Percentiles rank a stretch among this genome's conserved stretches.
These are phyloP conservation scores for Coemansia erecta DNA, from an alignment of 192 early-diverging fungal genomes.

Conservation along the genomic window DNA sequence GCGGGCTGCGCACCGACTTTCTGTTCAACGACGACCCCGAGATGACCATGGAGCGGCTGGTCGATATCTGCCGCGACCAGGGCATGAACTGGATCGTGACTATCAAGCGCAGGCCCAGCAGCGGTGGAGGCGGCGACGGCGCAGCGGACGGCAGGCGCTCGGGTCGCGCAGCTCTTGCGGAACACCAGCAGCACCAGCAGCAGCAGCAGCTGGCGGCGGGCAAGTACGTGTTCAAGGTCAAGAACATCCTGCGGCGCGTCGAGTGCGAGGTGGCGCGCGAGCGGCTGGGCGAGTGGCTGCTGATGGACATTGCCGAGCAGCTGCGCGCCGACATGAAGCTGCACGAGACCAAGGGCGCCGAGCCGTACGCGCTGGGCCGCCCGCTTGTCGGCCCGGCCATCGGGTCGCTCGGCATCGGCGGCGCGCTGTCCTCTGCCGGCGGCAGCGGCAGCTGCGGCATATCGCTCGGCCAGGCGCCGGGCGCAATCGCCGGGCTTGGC, in stretches of 20 bases:
- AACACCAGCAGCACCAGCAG: background rate
- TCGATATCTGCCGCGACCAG: conserved; percentile 59
- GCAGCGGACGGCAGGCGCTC: background rate
- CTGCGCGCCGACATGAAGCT: conserved; percentile 56
- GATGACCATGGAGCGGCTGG: conserved; percentile 64
- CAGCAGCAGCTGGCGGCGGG: background rate
- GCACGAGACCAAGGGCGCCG: conserved; percentile 31
- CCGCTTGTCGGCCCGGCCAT: background rate
- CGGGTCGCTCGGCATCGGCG: conserved; percentile 22
- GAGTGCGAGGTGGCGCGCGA: conserved; percentile 67
- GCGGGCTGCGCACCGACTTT: conserved; percentile 77
- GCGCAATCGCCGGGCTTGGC: conserved; percentile 2
- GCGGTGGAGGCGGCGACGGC: background rate
- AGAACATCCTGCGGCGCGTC: conserved; percentile 67
- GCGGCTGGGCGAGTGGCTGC: conserved; percentile 58
- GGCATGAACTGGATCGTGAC: conserved; percentile 82
- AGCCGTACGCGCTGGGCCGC: background rate
- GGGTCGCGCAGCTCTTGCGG: background rate
- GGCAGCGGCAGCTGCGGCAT: too few relatives aligned
- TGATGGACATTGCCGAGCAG: conserved; percentile 68
- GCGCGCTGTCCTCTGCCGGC: background rate
- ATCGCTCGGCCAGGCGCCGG: too few relatives aligned
- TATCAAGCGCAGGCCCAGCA: conserved; percentile 52
- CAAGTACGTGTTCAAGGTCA: conserved; percentile 61
- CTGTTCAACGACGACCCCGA: conserved; percentile 71